Evolutionary conservation across 2,329 filamentous ascomycete species (phyloP).

Genomic region (Colletotrichum sp.): DNA sequence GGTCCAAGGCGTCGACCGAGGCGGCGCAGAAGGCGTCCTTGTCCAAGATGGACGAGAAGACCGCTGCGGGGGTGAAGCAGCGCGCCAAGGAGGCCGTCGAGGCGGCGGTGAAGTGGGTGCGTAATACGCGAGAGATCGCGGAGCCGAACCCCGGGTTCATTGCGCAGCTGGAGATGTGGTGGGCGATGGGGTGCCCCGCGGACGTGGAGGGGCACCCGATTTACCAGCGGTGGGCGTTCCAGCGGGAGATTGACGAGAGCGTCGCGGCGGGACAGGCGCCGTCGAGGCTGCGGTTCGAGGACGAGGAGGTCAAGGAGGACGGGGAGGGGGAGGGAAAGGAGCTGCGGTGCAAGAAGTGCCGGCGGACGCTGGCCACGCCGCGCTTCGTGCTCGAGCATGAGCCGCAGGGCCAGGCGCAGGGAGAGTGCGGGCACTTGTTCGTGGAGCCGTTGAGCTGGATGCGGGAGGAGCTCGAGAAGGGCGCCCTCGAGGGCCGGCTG

Average conservation of each 20-base stretch:
- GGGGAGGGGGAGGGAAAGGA: slow-evolving; percentile 48
- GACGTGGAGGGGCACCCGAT: slow-evolving; percentile 69
- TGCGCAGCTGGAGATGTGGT: slow-evolving; percentile 85
- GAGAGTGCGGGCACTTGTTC: slow-evolving; percentile 82
- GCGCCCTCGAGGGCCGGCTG: slow-evolving; percentile 82
- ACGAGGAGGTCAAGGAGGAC: slow-evolving; percentile 57
- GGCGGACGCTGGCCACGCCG: slow-evolving; percentile 63
- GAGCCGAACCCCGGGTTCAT: slow-evolving; percentile 94
- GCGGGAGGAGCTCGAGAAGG: slow-evolving; percentile 80
- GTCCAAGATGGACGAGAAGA: slow-evolving; percentile 16
- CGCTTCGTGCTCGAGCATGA: slow-evolving; percentile 72
- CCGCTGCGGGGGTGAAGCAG: slow-evolving; percentile 29
- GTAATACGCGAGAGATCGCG: slow-evolving; percentile 74
- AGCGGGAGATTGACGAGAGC: slow-evolving; percentile 58
- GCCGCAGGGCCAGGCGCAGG: slow-evolving; percentile 22
- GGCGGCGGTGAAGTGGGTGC: slow-evolving; percentile 72
- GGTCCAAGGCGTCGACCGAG: slow-evolving; percentile 45
- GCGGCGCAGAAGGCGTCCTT: slow-evolving; percentile 5
- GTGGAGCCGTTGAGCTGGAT: slow-evolving; percentile 96
- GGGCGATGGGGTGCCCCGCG: slow-evolving; percentile 81
- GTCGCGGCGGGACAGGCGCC: slow-evolving; percentile 81
- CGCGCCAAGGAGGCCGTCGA: slow-evolving; percentile 53
- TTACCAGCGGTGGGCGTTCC: slow-evolving; percentile 77
- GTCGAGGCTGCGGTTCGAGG: slow-evolving; percentile 82
- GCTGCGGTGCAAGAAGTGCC: slow-evolving; percentile 90